Evolutionary conservation across 2,329 filamentous ascomycete genomes (phyloP), one percentile per base, ranked within the genome.

Genomic region (Microsporum canis): DNA sequence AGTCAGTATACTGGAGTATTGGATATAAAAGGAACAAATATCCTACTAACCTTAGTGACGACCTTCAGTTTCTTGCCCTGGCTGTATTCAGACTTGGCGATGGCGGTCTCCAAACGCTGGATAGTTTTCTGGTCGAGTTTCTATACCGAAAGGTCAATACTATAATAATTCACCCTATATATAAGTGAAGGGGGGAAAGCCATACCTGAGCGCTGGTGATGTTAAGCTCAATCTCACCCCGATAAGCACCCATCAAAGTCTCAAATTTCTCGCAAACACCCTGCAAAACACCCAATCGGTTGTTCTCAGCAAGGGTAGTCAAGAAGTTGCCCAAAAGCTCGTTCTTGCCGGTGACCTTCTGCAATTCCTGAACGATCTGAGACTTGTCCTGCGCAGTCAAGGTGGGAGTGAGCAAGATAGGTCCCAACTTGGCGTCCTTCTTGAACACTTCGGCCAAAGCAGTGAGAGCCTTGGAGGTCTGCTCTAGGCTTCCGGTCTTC

Each of bases 51-150:
- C 82, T 90, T 88, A 79, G 95, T 88, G 70, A 90, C 89, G 71
- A 97, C 88, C 87, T 96, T 97, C 78, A 97, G 85, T 83, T 95
- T 97, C 87, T 96, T 91, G 80, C 91, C 91, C 76, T 88, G 84
- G 73, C 87, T 86, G 80, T 91, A 95, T 74, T 86, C 78, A 65
- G 91, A 96, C 84, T 96, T 97, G 79, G 86, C 75, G 71, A 97
- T 86, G 70, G 91, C 91, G 68, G 80, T 79, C 82, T 99, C 91
- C 69, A 99, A 84, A 73, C 94, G 88, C 76, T 77, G 80, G 71
- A 99, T 84, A 66, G 88, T 91, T 82, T 86, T 91, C 81, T 79
- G 84, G 78, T 99, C 94, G 72, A 99, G 86, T 75, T 87, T 82
- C 88, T 94, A 67, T 65, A 57, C 12, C 66, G 41, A 41, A 41